phyloP scores from a whole-genome alignment of 768 basidiomycete genomes.

The Serendipita sp. region DNA sequence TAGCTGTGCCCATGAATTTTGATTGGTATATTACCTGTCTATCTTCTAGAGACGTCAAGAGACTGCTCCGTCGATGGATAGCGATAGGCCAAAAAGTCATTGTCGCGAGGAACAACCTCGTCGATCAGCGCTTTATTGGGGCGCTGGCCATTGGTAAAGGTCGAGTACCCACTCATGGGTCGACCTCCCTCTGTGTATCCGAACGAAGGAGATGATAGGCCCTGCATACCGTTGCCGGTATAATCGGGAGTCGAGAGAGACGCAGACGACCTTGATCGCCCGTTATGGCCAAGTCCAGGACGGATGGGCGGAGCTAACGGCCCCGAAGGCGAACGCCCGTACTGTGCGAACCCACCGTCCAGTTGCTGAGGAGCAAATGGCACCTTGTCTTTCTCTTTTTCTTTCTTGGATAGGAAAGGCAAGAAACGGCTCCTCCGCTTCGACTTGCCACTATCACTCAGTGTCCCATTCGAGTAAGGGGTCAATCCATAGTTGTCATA shows the following conservation, averaged over 20 bases:
- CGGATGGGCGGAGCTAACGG: neutral
- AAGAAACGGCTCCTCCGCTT: slow-evolving; percentile 7
- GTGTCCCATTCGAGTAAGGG: slow-evolving; percentile 34
- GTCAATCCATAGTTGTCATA: slow-evolving; percentile 66
- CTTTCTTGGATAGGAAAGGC: slow-evolving; percentile 2
- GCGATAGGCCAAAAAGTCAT: slow-evolving; percentile 72
- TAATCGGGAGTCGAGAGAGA: slow-evolving; percentile 33
- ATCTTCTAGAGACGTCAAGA: slow-evolving; percentile 40
- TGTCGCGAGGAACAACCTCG: slow-evolving; percentile 67
- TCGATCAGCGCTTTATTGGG: slow-evolving; percentile 52
- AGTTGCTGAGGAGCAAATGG: slow-evolving; percentile 2
- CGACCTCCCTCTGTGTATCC: slow-evolving; percentile 34
- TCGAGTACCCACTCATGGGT: slow-evolving; percentile 28
- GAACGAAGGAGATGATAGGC: slow-evolving; percentile 23
- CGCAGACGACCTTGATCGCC: slow-evolving; percentile 23
- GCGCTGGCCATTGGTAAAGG: slow-evolving; percentile 37
- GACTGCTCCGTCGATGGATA: slow-evolving; percentile 68
- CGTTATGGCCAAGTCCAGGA: slow-evolving; percentile 16
- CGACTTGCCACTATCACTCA: slow-evolving; percentile 12
- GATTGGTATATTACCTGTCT: neutral
- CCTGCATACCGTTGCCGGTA: slow-evolving; percentile 25
- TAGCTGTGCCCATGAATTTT: neutral
- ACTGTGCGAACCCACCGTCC: neutral
- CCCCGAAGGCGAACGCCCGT: neutral
- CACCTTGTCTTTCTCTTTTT: neutral